A percentile compares a stretch with the other conserved stretches of the same genome.
Evolutionary conservation across 2,329 filamentous ascomycete genomes (phyloP).

Genomic region (Phaeosphaeria sp.): DNA sequence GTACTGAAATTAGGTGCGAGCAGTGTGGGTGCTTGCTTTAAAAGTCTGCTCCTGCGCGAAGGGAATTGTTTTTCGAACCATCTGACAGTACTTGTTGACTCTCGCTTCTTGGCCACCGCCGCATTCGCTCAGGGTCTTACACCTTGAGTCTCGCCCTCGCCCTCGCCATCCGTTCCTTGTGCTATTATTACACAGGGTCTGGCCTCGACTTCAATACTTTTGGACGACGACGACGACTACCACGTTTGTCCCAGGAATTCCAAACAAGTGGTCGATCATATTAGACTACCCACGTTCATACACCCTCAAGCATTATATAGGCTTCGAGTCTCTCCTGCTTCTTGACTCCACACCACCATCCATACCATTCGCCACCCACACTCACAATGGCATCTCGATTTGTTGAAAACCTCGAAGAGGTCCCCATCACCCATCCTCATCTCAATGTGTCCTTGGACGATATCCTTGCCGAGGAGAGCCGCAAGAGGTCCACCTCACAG

Average conservation of each 20-base stretch:
- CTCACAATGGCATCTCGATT: conserved; percentile 46
- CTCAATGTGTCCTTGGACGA: conserved; percentile 50
- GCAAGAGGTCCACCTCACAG: conserved; percentile 42
- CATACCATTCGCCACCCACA: neutral
- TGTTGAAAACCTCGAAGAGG: conserved; percentile 48
- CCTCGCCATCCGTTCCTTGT: neutral
- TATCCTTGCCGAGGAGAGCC: conserved; percentile 47
- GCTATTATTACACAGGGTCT: conserved; percentile 11
- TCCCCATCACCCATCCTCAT: conserved; percentile 45
- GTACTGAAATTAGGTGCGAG: conserved; percentile 10
- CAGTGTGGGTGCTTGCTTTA: conserved; percentile 13
- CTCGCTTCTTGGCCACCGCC: neutral
- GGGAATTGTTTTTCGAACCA: neutral
- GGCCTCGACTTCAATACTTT: conserved; percentile 1
- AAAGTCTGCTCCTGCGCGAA: conserved; percentile 19
- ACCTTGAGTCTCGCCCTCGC: conserved; percentile 1
- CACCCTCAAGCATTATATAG: conserved; percentile 13
- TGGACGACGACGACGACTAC: neutral
- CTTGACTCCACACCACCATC: neutral
- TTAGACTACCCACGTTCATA: conserved; percentile 13
- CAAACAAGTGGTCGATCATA: conserved; percentile 10
- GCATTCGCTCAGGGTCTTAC: conserved; percentile 1
- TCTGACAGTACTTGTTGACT: neutral
- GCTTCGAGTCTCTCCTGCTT: conserved; percentile 7
- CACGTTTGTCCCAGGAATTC: neutral